These are phyloP conservation scores for Aschersonia sp. DNA, from an alignment of 2,329 filamentous ascomycete species.

Conservation along the genomic window DNA sequence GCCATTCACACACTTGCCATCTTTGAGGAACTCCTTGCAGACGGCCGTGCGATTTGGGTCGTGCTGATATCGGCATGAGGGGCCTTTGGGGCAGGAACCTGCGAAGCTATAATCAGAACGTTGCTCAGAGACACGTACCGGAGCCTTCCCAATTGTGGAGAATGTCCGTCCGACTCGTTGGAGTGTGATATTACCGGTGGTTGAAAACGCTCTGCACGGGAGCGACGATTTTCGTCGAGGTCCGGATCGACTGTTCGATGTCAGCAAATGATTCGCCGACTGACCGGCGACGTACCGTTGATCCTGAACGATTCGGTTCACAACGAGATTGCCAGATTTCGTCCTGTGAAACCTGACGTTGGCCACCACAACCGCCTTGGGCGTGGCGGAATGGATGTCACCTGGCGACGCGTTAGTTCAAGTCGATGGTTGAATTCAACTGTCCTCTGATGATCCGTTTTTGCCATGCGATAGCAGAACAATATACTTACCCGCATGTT, in stretches of 20 bases:
- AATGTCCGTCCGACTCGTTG: constrained; percentile 8
- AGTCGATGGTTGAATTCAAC: no score
- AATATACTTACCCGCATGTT: constrained; percentile 44
- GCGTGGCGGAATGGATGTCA: constrained; percentile 48
- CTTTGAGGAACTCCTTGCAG: constrained; percentile 76
- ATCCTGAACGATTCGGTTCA: constrained; percentile 58
- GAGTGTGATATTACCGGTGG: constrained; percentile 49
- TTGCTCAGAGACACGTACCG: constrained; percentile 22
- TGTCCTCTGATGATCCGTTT: no score
- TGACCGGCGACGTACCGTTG: constrained; percentile 48
- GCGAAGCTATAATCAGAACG: constrained; percentile 28
- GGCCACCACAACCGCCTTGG: constrained; percentile 56
- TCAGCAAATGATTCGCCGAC: constrained; percentile 20
- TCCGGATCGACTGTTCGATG: constrained; percentile 29
- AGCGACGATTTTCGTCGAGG: constrained; percentile 54
- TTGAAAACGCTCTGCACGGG: constrained; percentile 58
- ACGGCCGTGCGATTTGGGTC: constrained; percentile 76
- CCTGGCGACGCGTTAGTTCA: background rate
- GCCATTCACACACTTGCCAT: constrained; percentile 62
- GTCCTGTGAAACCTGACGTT: constrained; percentile 75
- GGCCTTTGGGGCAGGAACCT: constrained; percentile 80
- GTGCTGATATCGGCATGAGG: constrained; percentile 66
- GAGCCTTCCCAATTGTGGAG: constrained; percentile 8
- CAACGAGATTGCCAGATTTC: constrained; percentile 76
- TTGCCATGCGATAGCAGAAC: no score